A percentile compares a stretch with the other conserved stretches of the same genome.
Evolutionary conservation across 1,284 basidiomycete genomes (phyloP).

Genomic region (Ceratobasidium sp.): DNA sequence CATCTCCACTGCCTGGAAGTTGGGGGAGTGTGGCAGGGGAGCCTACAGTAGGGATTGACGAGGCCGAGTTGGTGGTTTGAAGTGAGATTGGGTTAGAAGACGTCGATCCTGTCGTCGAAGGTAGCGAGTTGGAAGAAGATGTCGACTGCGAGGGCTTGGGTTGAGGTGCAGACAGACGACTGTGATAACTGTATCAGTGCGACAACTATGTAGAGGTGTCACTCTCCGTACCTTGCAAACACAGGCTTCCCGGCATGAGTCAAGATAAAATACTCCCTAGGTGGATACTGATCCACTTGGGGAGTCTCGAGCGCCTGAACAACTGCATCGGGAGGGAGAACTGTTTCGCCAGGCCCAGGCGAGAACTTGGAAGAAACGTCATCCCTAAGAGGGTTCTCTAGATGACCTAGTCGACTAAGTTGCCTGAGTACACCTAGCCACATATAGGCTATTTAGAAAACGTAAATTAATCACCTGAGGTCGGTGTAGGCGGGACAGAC

Average conservation of each 20-base stretch:
- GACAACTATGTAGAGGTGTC: no score
- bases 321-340: constrained; percentile 2
- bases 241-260: constrained; percentile 96
- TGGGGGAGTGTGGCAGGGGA: constrained; percentile 16
- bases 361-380: background rate
- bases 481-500: constrained; percentile 24
- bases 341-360: background rate
- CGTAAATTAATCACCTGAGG: constrained; percentile 22
- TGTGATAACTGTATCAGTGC: constrained; percentile 46
- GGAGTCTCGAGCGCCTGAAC: constrained; percentile 20
- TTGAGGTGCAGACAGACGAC: constrained; percentile 51
- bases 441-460: background rate
- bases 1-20: constrained; percentile 28
- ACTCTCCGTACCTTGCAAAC: constrained; percentile 80
- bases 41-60: background rate
- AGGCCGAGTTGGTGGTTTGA: constrained; percentile 43
- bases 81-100: constrained; percentile 46
- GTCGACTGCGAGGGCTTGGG: constrained; percentile 46
- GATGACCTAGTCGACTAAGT: constrained; percentile 26
- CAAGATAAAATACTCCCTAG: constrained; percentile 89
- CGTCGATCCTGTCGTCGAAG: constrained; percentile 8
- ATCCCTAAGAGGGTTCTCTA: background rate
- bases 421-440: constrained; percentile 16
- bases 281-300: constrained; percentile 58
- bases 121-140: constrained; percentile 41